phyloP scores from a whole-genome alignment of 2,329 filamentous ascomycete species.

The Penicillium sp. region DNA sequence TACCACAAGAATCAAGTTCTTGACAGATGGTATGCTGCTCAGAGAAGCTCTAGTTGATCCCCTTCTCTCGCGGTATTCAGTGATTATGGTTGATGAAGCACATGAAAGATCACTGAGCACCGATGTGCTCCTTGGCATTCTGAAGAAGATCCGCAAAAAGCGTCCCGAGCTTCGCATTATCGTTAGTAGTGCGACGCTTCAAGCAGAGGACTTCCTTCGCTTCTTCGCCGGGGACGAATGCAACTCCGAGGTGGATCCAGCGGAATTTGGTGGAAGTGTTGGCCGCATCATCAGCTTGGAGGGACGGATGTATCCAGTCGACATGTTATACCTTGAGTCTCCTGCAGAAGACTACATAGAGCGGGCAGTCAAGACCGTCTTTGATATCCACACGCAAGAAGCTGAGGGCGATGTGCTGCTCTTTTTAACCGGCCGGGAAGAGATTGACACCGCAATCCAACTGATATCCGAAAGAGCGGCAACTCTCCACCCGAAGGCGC shows the following conservation, averaged over 20 bases:
- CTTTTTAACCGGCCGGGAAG: conserved; percentile 87
- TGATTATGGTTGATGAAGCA: conserved; percentile 97
- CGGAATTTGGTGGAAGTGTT: conserved; percentile 40
- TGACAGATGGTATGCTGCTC: conserved; percentile 88
- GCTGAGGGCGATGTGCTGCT: conserved; percentile 80
- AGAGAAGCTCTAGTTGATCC: conserved; percentile 92
- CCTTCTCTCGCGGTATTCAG: conserved; percentile 81
- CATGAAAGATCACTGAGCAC: conserved; percentile 92
- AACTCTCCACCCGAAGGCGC: conserved; percentile 57
- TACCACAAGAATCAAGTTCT: conserved; percentile 84
- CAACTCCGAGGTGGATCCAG: conserved; percentile 34
- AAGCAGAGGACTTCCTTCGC: conserved; percentile 76
- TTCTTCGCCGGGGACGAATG: conserved; percentile 64
- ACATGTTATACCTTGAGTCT: conserved; percentile 72
- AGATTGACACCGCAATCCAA: conserved; percentile 81
- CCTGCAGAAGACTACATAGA: conserved; percentile 85
- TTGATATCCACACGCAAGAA: conserved; percentile 82
- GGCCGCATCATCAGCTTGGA: conserved; percentile 77
- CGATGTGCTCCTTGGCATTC: conserved; percentile 79
- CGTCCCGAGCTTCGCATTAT: conserved; percentile 80
- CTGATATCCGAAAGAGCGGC: conserved; percentile 69
- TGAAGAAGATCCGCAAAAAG: conserved; percentile 84
- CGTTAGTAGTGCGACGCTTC: conserved; percentile 87
- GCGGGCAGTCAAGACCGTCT: conserved; percentile 73
- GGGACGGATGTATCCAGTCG: conserved; percentile 83